Evolutionary conservation across 139 green algal genomes (phyloP).

Genomic region (Chlamydomonas incerta): DNA sequence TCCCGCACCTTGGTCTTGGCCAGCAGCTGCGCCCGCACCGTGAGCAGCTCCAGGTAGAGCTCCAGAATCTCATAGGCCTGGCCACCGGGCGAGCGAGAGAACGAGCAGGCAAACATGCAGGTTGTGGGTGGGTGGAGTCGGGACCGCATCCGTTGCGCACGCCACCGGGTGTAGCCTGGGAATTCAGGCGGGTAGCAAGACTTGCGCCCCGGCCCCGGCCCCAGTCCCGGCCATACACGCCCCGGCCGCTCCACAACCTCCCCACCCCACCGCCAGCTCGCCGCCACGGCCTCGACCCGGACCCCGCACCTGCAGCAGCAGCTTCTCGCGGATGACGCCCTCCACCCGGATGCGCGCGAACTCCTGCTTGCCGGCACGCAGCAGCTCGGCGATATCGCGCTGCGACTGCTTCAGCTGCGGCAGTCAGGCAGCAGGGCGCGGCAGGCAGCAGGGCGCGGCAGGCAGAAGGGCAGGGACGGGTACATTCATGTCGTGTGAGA

Average conservation of each 20-base stretch:
- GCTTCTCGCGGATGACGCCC: constrained; percentile 85
- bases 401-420: constrained; percentile 75
- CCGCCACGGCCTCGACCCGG: too few species aligned
- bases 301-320: constrained; percentile 60
- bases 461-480: background rate
- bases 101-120: background rate
- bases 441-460: background rate
- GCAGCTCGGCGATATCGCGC: constrained; percentile 82
- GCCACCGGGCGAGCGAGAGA: background rate
- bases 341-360: constrained; percentile 91
- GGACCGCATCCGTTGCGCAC: too few species aligned
- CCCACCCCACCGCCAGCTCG: too few species aligned
- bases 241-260: too few species aligned
- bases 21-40: constrained; percentile 81
- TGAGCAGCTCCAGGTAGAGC: constrained; percentile 92
- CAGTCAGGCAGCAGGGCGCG: background rate
- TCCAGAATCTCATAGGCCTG: constrained; percentile 90
- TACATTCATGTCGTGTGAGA: background rate
- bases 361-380: constrained; percentile 77
- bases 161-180: too few species aligned
- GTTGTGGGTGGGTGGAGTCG: too few species aligned
- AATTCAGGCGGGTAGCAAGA: too few species aligned
- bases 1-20: constrained; percentile 65
- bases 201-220: too few species aligned
- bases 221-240: too few species aligned